Evolutionary conservation across 1,284 basidiomycete species (phyloP).

Genomic region (Papiliotrema flavescens): DNA sequence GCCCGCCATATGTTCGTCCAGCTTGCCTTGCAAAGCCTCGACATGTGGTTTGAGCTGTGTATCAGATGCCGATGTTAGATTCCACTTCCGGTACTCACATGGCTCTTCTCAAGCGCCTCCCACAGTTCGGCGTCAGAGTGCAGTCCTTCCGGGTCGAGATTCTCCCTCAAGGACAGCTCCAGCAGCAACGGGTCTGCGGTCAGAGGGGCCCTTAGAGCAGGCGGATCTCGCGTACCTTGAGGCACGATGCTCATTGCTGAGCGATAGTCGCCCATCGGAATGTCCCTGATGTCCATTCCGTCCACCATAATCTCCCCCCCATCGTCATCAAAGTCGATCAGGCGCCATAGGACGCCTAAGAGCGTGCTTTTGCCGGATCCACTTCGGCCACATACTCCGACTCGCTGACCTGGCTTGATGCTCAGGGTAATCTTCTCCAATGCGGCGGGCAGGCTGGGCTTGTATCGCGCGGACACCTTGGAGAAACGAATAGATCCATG

Average conservation of each 20-base stretch:
- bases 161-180: conserved; percentile 27
- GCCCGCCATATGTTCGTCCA: conserved; percentile 49
- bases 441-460: conserved; percentile 45
- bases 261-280: conserved; percentile 11
- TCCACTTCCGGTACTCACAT: conserved; percentile 5
- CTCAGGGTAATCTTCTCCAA: conserved; percentile 48
- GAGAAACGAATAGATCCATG: conserved; percentile 44
- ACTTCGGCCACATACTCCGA: conserved; percentile 52
- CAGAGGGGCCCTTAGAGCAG: not conserved
- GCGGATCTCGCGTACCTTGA: conserved; percentile 23
- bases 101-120: conserved; percentile 44
- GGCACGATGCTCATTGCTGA: conserved; percentile 57
- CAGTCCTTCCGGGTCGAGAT: conserved; percentile 53
- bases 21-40: conserved; percentile 11
- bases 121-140: conserved; percentile 57
- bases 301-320: conserved; percentile 65
- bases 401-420: conserved; percentile 46
- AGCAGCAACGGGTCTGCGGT: conserved; percentile 17
- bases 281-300: conserved; percentile 52
- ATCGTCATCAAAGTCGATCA: conserved; percentile 54
- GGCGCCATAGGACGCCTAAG: conserved; percentile 63
- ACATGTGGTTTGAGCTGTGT: conserved; percentile 15
- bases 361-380: conserved; percentile 41
- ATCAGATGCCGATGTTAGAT: not conserved
- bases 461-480: conserved; percentile 45